Evolutionary conservation across 1,139 yeast species (phyloP).

Genomic region (Saccharomyces hybrid): DNA sequence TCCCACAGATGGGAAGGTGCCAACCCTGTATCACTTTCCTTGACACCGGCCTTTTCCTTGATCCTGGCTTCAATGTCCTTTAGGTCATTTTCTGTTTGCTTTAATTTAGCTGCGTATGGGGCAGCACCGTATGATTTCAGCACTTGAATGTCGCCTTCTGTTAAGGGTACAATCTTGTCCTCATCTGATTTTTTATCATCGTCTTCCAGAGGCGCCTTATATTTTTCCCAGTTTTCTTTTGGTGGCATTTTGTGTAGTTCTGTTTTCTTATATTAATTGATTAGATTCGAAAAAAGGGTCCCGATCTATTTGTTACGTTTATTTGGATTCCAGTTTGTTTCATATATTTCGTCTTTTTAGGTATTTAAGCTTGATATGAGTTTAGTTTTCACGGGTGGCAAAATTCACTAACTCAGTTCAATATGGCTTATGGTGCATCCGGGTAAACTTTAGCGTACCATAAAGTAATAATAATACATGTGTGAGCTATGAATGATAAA

Average conservation of each 20-base stretch:
- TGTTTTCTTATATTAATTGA: not conserved
- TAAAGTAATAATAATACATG: not conserved
- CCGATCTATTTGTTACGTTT: too few relatives aligned
- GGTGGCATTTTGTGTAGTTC: slow-evolving; percentile 33
- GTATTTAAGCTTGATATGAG: not conserved
- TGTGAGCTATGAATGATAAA: not conserved
- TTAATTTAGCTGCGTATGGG: slow-evolving; percentile 78
- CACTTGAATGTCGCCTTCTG: slow-evolving; percentile 96
- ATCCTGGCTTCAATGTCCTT: slow-evolving; percentile 76
- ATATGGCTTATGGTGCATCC: not conserved
- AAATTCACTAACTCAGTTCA: not conserved
- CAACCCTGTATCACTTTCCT: slow-evolving; percentile 91
- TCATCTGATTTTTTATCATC: slow-evolving; percentile 49
- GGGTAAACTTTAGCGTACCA: not conserved
- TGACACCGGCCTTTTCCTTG: slow-evolving; percentile 87
- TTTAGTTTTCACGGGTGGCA: not conserved
- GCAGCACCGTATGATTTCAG: slow-evolving; percentile 96
- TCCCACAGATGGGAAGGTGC: slow-evolving; percentile 98
- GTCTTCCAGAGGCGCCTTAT: slow-evolving; percentile 67
- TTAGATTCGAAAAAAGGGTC: not conserved
- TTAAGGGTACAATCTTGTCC: slow-evolving; percentile 75
- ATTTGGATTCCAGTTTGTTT: not conserved
- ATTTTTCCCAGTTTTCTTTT: slow-evolving; percentile 87
- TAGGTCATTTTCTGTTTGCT: slow-evolving; percentile 76
- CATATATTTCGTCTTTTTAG: too few relatives aligned